Evolutionary conservation across 257 asterid species (phyloP).

Genomic region (Jasminum sambac): DNA sequence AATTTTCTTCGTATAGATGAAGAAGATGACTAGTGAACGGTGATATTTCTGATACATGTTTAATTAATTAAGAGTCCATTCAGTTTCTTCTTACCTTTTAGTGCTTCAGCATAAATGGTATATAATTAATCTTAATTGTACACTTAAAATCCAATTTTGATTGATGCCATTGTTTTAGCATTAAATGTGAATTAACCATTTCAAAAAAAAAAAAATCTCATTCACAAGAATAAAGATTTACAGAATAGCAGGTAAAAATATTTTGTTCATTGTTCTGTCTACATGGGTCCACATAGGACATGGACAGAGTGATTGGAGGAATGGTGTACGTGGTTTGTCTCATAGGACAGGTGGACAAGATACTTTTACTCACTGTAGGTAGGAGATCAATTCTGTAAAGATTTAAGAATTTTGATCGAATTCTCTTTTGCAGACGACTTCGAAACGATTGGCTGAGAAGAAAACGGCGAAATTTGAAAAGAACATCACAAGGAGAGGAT

Average conservation of each 20-base stretch:
- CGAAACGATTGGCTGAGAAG: slow-evolving; percentile 73
- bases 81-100: neutral
- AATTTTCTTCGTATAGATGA: neutral
- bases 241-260: neutral
- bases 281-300: too few relatives aligned
- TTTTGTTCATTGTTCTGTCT: too few relatives aligned
- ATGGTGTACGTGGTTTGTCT: too few relatives aligned
- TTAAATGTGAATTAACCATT: neutral
- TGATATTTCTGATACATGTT: neutral
- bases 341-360: too few relatives aligned
- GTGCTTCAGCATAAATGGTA: neutral
- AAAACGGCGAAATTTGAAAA: slow-evolving; percentile 86
- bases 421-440: slow-evolving; percentile 54
- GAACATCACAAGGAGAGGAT: slow-evolving; percentile 75
- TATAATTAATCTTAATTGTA: neutral
- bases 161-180: neutral
- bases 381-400: too few relatives aligned
- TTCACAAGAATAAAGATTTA: neutral
- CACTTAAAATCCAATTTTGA: neutral
- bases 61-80: neutral
- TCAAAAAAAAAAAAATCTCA: neutral
- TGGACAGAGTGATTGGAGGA: too few relatives aligned
- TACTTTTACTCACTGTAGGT: too few relatives aligned
- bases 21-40: neutral
- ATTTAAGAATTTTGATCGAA: too few relatives aligned